phyloP scores from a whole-genome alignment of 208 protist species.

The Crithidia fasciculata region DNA sequence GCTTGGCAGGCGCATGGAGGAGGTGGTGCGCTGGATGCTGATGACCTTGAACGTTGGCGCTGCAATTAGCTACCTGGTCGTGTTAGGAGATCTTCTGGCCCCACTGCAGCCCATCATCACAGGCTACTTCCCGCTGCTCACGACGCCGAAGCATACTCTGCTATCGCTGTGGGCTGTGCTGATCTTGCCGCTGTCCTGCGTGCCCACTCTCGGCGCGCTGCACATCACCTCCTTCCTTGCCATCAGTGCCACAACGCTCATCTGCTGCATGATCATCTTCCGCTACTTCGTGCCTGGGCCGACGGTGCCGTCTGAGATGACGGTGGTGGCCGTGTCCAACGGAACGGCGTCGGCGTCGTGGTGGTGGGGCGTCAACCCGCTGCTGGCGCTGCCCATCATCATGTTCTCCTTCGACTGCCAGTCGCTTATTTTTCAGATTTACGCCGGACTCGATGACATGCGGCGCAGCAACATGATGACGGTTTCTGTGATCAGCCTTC shows the following conservation, averaged over 20 bases:
- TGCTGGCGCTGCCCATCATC: conserved; percentile 72
- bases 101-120: conserved; percentile 61
- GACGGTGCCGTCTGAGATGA: conserved; percentile 19
- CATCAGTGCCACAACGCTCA: conserved; percentile 59
- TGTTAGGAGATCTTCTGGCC: conserved; percentile 61
- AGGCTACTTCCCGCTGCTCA: conserved; percentile 45
- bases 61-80: conserved; percentile 73
- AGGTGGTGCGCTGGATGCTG: conserved; percentile 68
- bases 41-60: conserved; percentile 63
- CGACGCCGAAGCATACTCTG: conserved; percentile 63
- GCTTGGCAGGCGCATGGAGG: conserved; percentile 49
- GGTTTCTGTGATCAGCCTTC: conserved; percentile 57
- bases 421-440: conserved; percentile 81
- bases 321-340: conserved; percentile 18
- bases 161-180: conserved; percentile 64
- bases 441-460: conserved; percentile 65
- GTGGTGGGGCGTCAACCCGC: conserved; percentile 51
- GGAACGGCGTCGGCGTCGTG: conserved; percentile 25
- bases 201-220: conserved; percentile 59
- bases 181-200: conserved; percentile 74
- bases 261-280: conserved; percentile 67
- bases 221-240: conserved; percentile 67
- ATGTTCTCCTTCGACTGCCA: conserved; percentile 90
- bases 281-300: conserved; percentile 65
- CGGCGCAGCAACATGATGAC: conserved; percentile 63